phyloP scores from a whole-genome alignment of 2,329 filamentous ascomycete genomes.

The Penicillium sumatraense region DNA sequence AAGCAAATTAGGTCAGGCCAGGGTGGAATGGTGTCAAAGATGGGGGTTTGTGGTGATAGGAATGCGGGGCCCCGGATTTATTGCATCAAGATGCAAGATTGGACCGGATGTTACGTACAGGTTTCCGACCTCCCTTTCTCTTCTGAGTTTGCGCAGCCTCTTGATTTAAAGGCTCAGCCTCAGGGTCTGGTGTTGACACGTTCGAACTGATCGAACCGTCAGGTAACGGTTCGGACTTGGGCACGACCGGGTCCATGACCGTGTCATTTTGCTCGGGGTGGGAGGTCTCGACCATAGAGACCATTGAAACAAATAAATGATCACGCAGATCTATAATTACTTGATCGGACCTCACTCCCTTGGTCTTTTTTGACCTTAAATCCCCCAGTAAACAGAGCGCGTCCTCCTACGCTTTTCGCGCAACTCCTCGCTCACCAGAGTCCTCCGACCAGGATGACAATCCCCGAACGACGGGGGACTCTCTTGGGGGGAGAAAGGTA shows the following conservation, averaged over 20 bases:
- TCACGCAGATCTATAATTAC: slow-evolving; percentile 4
- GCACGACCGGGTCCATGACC: slow-evolving; percentile 45
- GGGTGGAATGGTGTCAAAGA: not conserved
- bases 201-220: slow-evolving; percentile 50
- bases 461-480: slow-evolving; percentile 9
- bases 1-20: slow-evolving; percentile 6
- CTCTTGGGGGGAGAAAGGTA: slow-evolving; percentile 1
- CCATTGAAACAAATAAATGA: slow-evolving; percentile 38
- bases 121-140: slow-evolving; percentile 96
- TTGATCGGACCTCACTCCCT: slow-evolving; percentile 8
- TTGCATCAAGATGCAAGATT: slow-evolving; percentile 12
- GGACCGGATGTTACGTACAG: slow-evolving; percentile 64
- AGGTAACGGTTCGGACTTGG: slow-evolving; percentile 47
- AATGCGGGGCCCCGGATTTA: slow-evolving; percentile 39
- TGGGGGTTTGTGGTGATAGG: slow-evolving; percentile 6
- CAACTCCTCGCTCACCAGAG: not conserved
- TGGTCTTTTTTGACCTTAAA: not conserved
- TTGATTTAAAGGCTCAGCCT: slow-evolving; percentile 44
- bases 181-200: slow-evolving; percentile 53
- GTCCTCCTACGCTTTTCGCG: not conserved
- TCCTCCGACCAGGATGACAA: not conserved
- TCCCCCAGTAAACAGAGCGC: not conserved
- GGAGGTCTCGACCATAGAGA: slow-evolving; percentile 49
- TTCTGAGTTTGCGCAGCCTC: slow-evolving; percentile 68
- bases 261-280: slow-evolving; percentile 46